These are phyloP conservation scores for Pseudomonodictys pantanalensis DNA, from an alignment of 495 filamentous ascomycete species.

Conservation along the genomic window DNA sequence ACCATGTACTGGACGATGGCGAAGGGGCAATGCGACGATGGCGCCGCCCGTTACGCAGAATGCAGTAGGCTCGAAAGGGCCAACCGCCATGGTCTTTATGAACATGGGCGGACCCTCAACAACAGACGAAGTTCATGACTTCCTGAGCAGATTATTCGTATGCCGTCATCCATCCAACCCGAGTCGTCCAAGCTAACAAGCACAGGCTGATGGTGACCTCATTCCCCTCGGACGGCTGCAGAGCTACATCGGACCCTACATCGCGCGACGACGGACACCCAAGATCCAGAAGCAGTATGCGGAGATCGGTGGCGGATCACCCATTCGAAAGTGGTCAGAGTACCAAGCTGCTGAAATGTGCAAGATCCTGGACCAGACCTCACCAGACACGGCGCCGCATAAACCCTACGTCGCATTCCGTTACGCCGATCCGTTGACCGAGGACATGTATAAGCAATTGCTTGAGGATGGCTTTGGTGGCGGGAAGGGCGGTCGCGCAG, in stretches of 20 bases:
- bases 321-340: constrained; percentile 97
- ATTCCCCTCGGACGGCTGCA: constrained; percentile 96
- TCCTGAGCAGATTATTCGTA: constrained; percentile 93
- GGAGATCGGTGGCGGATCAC: constrained; percentile 92
- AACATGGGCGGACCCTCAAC: constrained; percentile 99
- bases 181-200: constrained; percentile 3
- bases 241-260: constrained; percentile 82
- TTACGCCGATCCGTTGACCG: constrained; percentile 90
- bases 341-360: constrained; percentile 91
- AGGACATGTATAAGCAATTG: constrained; percentile 80
- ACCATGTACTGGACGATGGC: constrained; percentile 43
- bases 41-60: constrained; percentile 74
- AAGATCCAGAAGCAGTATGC: constrained; percentile 96
- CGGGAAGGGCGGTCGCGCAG: constrained; percentile 82
- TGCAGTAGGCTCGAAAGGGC: constrained; percentile 59
- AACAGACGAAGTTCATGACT: constrained; percentile 80
- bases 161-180: constrained; percentile 33
- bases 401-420: constrained; percentile 99
- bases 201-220: constrained; percentile 82
- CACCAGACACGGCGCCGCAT: constrained; percentile 90
- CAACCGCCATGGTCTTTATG: constrained; percentile 95
- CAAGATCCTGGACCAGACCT: constrained; percentile 85
- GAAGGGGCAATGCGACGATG: constrained; percentile 49
- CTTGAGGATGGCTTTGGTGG: constrained; percentile 85
- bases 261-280: constrained; percentile 80